Evolutionary conservation across 345 rosid genomes (phyloP).

Genomic region (Kandelia obovata): DNA sequence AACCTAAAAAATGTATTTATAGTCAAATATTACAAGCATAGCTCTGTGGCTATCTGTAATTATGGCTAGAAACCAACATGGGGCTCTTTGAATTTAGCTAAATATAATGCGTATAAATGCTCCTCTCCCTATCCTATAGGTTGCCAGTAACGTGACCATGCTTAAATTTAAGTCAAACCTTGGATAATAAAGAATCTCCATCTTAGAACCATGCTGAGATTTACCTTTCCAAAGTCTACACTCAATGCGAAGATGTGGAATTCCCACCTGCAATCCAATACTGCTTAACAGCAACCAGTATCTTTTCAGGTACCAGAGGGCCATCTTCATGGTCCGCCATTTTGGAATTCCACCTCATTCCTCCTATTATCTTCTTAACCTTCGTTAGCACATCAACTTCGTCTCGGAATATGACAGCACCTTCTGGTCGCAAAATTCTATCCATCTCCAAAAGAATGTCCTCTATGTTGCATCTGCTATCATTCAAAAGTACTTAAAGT

Average conservation of each 20-base stretch:
- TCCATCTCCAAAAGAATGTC: slow-evolving; percentile 98
- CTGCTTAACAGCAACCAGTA: slow-evolving; percentile 86
- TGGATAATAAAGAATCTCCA: neutral
- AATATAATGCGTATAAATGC: no score
- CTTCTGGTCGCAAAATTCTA: slow-evolving; percentile 93
- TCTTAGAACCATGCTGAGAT: neutral
- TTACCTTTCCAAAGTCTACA: neutral
- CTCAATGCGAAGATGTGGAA: slow-evolving; percentile 46
- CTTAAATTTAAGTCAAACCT: neutral
- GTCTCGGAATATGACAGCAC: slow-evolving; percentile 84
- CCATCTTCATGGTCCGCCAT: slow-evolving; percentile 99
- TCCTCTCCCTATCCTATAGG: neutral
- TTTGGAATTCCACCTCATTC: slow-evolving; percentile 94
- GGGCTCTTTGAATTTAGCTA: neutral
- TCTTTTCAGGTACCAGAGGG: slow-evolving; percentile 84
- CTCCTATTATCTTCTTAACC: slow-evolving; percentile 69
- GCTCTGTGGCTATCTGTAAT: slow-evolving; percentile 3
- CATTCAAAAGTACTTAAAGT: neutral
- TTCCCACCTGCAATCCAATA: slow-evolving; percentile 81
- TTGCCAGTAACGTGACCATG: neutral
- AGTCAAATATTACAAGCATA: slow-evolving; percentile 6
- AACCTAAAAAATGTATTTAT: slow-evolving; percentile 2
- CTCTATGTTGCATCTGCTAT: slow-evolving; percentile 67
- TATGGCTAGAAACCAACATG: slow-evolving; percentile 3
- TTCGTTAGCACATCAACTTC: slow-evolving; percentile 79